Percentiles rank a stretch among this genome's conserved stretches.
These are phyloP conservation scores for Rubus parviflorus DNA, from an alignment of 306 rosid genomes.

Conservation along the genomic window DNA sequence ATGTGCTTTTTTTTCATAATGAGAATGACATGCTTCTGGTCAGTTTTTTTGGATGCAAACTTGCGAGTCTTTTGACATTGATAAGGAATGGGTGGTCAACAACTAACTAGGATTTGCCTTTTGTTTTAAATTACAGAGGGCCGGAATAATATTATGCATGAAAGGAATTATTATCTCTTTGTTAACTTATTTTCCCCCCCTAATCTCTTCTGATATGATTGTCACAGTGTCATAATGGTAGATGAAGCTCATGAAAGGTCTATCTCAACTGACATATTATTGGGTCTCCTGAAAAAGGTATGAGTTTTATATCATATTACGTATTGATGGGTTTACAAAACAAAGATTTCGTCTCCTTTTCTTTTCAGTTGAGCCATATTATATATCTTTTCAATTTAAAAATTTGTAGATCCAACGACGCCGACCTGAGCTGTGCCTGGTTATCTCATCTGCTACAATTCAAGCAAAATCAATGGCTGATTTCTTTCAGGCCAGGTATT, in stretches of 20 bases:
- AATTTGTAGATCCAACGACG: constrained; percentile 72
- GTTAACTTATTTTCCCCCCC: not conserved
- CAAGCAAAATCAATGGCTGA: constrained; percentile 87
- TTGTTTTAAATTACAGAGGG: not conserved
- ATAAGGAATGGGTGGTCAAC: not conserved
- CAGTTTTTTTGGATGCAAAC: not conserved
- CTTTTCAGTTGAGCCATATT: not conserved
- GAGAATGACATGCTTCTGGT: too few relatives aligned
- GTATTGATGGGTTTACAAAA: constrained; percentile 11
- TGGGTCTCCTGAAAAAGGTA: constrained; percentile 95
- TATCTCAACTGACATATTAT: constrained; percentile 84
- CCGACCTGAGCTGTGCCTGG: constrained; percentile 77
- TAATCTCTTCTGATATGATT: constrained; percentile 11
- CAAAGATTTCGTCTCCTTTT: not conserved
- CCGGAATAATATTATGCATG: not conserved
- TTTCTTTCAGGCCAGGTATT: constrained; percentile 72
- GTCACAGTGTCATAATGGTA: constrained; percentile 77
- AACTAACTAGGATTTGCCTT: not conserved
- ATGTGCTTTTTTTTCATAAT: not conserved
- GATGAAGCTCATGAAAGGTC: constrained; percentile 99
- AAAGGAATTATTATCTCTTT: not conserved
- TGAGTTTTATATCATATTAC: not conserved
- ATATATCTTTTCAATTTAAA: constrained; percentile 22
- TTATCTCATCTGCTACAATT: constrained; percentile 92
- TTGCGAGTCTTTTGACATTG: not conserved